Evolutionary conservation across 768 basidiomycete genomes (phyloP).

Genomic region (Brasilioporus rufonigricans): DNA sequence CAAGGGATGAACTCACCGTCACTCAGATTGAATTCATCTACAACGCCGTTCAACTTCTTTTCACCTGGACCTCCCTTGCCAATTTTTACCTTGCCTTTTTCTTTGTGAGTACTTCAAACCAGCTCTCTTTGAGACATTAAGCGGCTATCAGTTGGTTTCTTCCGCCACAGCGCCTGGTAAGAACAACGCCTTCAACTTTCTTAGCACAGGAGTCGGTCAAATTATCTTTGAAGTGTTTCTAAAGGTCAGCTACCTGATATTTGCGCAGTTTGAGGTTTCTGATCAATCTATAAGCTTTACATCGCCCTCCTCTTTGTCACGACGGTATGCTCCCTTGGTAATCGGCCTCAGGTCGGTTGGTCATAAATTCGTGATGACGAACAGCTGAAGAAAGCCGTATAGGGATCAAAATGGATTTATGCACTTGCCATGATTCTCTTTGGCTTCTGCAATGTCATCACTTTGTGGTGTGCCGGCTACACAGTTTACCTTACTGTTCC

Average conservation of each 20-base stretch:
- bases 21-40: conserved; percentile 85
- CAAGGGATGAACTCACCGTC: neutral
- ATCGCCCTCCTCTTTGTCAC: conserved; percentile 82
- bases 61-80: conserved; percentile 92
- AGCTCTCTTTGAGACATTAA: conserved; percentile 21
- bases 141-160: conserved; percentile 61
- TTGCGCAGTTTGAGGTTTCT: conserved; percentile 18
- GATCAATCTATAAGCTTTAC: conserved; percentile 53
- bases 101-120: conserved; percentile 59
- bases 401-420: conserved; percentile 89
- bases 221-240: conserved; percentile 78
- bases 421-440: conserved; percentile 72
- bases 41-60: conserved; percentile 83
- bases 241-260: conserved; percentile 33
- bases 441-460: conserved; percentile 74
- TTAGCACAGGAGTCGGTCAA: conserved; percentile 67
- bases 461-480: conserved; percentile 87
- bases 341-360: conserved; percentile 64
- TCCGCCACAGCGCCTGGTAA: conserved; percentile 61
- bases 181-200: conserved; percentile 78
- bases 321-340: conserved; percentile 85
- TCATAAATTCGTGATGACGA: conserved; percentile 2
- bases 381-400: conserved; percentile 3
- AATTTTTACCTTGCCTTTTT: conserved; percentile 96
- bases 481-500: conserved; percentile 86